Conservation (phyloP, 345 rosid species). For the Trapa incisa region DNA sequence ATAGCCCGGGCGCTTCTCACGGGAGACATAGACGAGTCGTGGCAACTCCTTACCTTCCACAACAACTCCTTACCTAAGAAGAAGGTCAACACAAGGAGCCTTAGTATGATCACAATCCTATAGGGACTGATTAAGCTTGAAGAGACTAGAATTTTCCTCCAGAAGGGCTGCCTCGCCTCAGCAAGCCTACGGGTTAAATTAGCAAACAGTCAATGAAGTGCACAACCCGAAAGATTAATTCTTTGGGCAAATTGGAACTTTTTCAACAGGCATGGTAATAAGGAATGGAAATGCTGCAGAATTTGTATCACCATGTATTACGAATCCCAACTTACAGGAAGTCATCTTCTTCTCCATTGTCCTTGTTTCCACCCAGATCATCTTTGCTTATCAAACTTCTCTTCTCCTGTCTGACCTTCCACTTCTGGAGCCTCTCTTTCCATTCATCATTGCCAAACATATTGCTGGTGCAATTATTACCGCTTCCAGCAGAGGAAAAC, state of each 20-base stretch:
- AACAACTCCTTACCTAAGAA: constrained; percentile 43
- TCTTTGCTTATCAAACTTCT: constrained; percentile 60
- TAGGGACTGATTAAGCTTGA: constrained; percentile 90
- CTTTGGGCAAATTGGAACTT: not conserved
- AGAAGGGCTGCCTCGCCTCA: constrained; percentile 91
- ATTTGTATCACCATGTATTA: not conserved
- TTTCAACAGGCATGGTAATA: not conserved
- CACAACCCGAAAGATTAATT: not conserved
- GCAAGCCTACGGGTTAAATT: constrained; percentile 46
- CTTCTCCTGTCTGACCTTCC: constrained; percentile 89
- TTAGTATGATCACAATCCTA: constrained; percentile 82
- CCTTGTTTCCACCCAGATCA: constrained; percentile 30
- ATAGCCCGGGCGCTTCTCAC: constrained; percentile 95
- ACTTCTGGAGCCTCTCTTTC: constrained; percentile 87
- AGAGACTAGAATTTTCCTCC: constrained; percentile 77
- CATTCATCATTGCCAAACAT: constrained; percentile 58
- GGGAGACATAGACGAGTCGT: constrained; percentile 80
- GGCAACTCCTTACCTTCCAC: constrained; percentile 90
- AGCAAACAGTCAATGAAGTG: not conserved
- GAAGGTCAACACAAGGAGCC: constrained; percentile 60
- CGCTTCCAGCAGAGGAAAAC: constrained; percentile 67
- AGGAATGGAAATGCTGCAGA: not conserved
- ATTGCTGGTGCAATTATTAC: constrained; percentile 7
- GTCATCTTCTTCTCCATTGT: constrained; percentile 64
- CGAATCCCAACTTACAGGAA: constrained; percentile 37